Evolutionary conservation across 2,329 filamentous ascomycete species (phyloP), one percentile per base, ranked within the genome.

Genomic region (Paradendryphiella salina): DNA sequence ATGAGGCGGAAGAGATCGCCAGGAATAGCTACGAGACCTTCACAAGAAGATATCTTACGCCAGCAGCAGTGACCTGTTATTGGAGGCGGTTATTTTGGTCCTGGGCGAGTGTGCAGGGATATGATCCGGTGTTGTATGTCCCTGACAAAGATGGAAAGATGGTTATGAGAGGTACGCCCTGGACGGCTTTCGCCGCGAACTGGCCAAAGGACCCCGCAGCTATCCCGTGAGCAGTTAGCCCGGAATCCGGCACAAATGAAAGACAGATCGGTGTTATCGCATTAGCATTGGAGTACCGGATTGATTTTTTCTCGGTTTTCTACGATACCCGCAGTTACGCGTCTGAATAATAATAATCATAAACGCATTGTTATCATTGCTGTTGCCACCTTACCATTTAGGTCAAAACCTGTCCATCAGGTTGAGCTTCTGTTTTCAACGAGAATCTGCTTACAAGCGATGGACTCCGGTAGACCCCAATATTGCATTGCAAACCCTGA

Each of bases 101-200:
- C 1, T 70, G 65, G 65, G 51, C 64, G 1, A 61, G 58, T 6
- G 66, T 70, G 11, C 67, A 70, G 33, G 67, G 65, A 21, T 69
- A 63, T 43, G 60, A 66, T 41, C 66, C 66, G 10, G 34, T 60
- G 32, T 52, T 70, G n/a, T 70, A 70, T 44, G 45, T 37, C 1
- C 46, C 52, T 18, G 65, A 67, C 41, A 46, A 57, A 35, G 37
- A 63, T 14, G 64, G 64, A 35, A 61, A 68, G 11, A 57, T 59
- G 55, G 56, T 60, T 5, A 70, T 69, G 64, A 61, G 66, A 21
- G 67, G 54, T 8, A 69, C 66, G 31, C 67, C 67, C 10, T 70
- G 66, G 66, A 69, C 67, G 8, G 67, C 67, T 6, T 70, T 70
- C 43, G 66, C 67, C 18, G 66, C 67, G 35, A 70, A 70, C 36